These are phyloP conservation scores for Cyberlindnera euphorbiiphila DNA, from an alignment of 805 yeast species.

Conservation along the genomic window DNA sequence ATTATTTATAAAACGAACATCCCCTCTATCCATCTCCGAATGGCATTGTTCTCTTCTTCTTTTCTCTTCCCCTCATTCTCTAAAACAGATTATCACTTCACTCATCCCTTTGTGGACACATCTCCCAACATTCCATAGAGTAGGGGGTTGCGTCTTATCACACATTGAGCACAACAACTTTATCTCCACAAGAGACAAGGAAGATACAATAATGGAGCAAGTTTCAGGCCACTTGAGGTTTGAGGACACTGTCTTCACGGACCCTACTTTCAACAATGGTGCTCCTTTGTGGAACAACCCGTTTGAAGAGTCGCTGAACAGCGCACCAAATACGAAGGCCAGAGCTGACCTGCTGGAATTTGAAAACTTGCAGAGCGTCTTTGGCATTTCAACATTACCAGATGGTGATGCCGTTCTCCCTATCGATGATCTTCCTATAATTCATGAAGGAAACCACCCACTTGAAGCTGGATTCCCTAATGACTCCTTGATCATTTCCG, in stretches of 20 bases:
- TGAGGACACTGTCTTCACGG: conserved; percentile 2
- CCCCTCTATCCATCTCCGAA: too few species aligned
- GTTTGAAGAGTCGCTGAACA: too few species aligned
- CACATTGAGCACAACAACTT: too few species aligned
- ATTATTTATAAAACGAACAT: conserved; percentile 1
- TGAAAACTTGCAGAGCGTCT: conserved; percentile 5
- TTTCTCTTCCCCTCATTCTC: not conserved
- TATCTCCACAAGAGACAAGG: not conserved
- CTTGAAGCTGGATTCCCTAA: conserved; percentile 3
- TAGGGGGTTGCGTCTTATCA: too few species aligned
- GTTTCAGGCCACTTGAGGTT: not conserved
- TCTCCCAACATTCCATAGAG: too few species aligned
- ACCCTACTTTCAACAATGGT: too few species aligned
- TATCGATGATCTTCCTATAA: not conserved
- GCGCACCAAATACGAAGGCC: too few species aligned
- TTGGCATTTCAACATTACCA: too few species aligned
- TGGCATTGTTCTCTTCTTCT: not conserved
- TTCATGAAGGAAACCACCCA: not conserved
- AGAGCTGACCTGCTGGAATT: conserved; percentile 2
- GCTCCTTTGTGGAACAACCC: too few species aligned
- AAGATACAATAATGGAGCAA: conserved; percentile 1
- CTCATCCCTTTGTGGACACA: too few species aligned
- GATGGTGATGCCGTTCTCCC: too few species aligned
- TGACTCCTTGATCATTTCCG: conserved; percentile 6
- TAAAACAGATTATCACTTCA: too few species aligned